Percentiles rank a stretch among this genome's conserved stretches.
Evolutionary conservation across 139 green algal genomes (phyloP).

Genomic region (Chlorella sp.): DNA sequence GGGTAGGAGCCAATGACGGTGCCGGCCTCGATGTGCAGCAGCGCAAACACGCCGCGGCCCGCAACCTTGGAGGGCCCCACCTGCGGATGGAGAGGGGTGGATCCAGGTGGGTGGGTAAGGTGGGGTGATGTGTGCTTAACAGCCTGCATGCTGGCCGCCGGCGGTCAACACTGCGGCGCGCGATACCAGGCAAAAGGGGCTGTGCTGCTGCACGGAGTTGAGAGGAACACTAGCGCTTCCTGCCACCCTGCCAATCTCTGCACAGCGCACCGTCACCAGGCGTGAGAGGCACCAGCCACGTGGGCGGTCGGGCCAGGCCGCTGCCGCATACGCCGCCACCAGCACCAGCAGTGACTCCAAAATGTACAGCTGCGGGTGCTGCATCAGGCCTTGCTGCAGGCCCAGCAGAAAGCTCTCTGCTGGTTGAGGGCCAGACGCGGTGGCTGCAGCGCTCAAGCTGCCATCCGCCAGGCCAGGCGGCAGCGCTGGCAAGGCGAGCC

Average conservation of each 20-base stretch:
- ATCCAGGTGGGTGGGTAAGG: too few species aligned
- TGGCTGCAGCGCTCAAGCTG: too few species aligned
- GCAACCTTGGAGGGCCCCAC: constrained; percentile 48
- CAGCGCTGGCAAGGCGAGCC: neutral
- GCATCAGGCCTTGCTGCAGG: neutral
- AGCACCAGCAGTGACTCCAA: neutral
- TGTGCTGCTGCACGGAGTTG: too few species aligned
- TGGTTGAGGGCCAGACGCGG: too few species aligned
- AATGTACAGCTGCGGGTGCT: neutral
- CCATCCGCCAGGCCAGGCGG: neutral
- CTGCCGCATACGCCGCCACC: constrained; percentile 24
- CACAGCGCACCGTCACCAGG: constrained; percentile 25
- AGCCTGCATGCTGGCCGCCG: neutral
- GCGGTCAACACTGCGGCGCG: too few species aligned
- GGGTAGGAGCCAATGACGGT: constrained; percentile 68
- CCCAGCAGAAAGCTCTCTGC: neutral
- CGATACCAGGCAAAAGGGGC: too few species aligned
- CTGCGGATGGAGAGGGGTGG: constrained; percentile 1
- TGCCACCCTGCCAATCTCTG: neutral
- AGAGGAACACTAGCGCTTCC: neutral
- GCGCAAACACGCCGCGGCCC: constrained; percentile 65
- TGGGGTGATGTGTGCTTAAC: neutral
- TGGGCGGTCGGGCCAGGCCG: constrained; percentile 28
- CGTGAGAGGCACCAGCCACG: constrained; percentile 27
- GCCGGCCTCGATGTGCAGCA: constrained; percentile 39